Base-by-base conservation (phyloP, 139 green algal genomes). In the Micractinium conductrix region DNA sequence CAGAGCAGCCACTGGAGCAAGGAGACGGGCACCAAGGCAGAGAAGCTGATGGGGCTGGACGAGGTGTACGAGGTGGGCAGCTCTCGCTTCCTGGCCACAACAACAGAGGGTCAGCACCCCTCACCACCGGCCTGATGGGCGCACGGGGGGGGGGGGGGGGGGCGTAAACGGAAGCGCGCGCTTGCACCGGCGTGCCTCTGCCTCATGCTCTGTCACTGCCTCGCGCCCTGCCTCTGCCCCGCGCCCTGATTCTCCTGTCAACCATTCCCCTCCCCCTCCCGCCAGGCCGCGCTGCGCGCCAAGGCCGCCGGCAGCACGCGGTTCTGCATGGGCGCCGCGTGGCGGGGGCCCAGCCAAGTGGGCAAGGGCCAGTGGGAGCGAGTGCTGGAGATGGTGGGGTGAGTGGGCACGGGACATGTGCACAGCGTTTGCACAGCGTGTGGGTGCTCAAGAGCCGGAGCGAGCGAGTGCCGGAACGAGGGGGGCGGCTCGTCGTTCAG, bases 301-400 rank as follows among this genome's bases (percentile, higher is more conserved):
- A 95, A 95, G 65, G 96, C 95, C 40, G 86, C 95, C 1, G 97
- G 97, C 75, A 98, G 92, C 92, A 99, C 97, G 9, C 95, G 97
- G 28, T 99, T 99, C 92, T 99, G 97, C 92, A 99, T 99, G 97
- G 97, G 97, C 16, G 97, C 97, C 5, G 97, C 97, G 12, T 99
- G 97, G 97, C 85, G 97, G 19, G 97, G 98, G 0, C 95, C 96
- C 24, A 95, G 89, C 40, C 96, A 95, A 89, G 95, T 99, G 30
- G 95, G 96, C 1, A 76, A 89, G 28, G 81, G 94, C 19, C 96
- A 98, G 89, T 98, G 94, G 90, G 87, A 95, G 43, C 89, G 96
- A 5, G 96, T 99, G 75, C 91, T 98, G 79, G 92, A 96, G 75
- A 99, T 99, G 94, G 94, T 99, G 44, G 50, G 26, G 76, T 82